Base-by-base conservation (phyloP, 108 stramenopile species). In the Cylindrotheca closterium region DNA sequence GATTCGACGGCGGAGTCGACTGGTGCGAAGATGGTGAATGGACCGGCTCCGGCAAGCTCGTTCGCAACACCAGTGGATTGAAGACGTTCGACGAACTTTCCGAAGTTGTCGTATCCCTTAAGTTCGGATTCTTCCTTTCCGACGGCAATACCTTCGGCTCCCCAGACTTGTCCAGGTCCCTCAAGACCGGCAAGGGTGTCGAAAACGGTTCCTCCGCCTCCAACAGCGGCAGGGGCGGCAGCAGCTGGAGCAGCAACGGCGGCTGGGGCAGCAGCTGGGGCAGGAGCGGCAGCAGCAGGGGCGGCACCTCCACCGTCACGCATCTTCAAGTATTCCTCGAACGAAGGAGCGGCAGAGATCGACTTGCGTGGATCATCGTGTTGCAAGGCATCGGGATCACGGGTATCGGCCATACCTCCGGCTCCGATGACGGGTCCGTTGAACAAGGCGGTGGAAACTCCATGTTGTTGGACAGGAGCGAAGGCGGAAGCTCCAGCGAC, bases 301-400 rank as follows among this genome's bases (percentile, higher is more conserved):
- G 65, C 49, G 30, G 48, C 25, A 31, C 12, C 22, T 30, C 48
- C 63, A 28, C 51, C 33, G 18, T 37, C 25, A 47, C 84, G 79
- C 52, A 63, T 60, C 86, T 92, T 92, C 79, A 92, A 63, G 86
- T 89, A 92, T 61, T 92, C 91, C 82, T 92, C 91, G 76, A 89
- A 92, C 17, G 79, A 79, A 54, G 91, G 91, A 25, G 91, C 86
- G 23, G 77, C 84, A 53, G 75, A 74, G 84, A 92, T 92, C 51
- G 80, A 79, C 82, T 92, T 89, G 66, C 91, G 88, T 32, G 84
- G 75, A 77, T 92, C 91, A 47, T 83, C 80, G 70, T 92, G 67
- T 27, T 51, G 58, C 52, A 69, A 51, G 19, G 81, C 57, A 28
- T 83, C 87, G 58, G 90, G 90, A 71, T 90, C 75, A 60, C 88